Conservation (phyloP, 1,284 basidiomycete genomes). For the Fomitopsis palustris region DNA sequence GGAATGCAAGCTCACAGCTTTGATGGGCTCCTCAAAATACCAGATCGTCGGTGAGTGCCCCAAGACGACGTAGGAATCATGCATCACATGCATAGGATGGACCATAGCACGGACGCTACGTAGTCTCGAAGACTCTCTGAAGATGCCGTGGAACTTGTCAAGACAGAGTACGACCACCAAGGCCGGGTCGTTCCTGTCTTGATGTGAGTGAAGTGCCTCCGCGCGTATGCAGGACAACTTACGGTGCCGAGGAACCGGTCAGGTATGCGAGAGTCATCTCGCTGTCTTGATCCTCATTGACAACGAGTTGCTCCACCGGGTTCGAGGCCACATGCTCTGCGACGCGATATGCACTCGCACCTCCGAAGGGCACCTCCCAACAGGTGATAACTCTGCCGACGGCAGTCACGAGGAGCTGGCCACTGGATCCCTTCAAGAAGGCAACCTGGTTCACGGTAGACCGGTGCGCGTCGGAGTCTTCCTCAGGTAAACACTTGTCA, state of each 20-base stretch:
- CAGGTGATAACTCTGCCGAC: constrained; percentile 25
- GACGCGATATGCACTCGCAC: constrained; percentile 29
- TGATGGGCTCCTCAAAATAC: constrained; percentile 14
- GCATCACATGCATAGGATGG: constrained; percentile 23
- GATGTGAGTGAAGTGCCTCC: background rate
- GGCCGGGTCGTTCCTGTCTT: background rate
- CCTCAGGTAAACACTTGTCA: constrained; percentile 12
- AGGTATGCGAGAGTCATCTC: constrained; percentile 26
- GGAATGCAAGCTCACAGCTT: constrained; percentile 12
- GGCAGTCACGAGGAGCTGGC: constrained; percentile 30
- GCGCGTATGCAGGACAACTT: constrained; percentile 3
- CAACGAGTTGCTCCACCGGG: constrained; percentile 25
- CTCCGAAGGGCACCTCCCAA: constrained; percentile 36
- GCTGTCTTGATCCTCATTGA: constrained; percentile 30
- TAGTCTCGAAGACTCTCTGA: constrained; percentile 16
- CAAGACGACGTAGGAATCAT: constrained; percentile 22
- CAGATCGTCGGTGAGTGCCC: constrained; percentile 24
- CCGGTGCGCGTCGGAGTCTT: constrained; percentile 11
- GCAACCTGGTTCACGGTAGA: constrained; percentile 26
- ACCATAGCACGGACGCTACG: constrained; percentile 15
- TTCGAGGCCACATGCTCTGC: constrained; percentile 24
- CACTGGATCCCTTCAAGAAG: constrained; percentile 31
- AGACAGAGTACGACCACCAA: constrained; percentile 16
- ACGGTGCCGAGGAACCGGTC: constrained; percentile 16
- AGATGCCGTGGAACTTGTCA: constrained; percentile 28